Evolutionary conservation across 805 yeast genomes (phyloP).

Genomic region (Lipomyces anomalus): DNA sequence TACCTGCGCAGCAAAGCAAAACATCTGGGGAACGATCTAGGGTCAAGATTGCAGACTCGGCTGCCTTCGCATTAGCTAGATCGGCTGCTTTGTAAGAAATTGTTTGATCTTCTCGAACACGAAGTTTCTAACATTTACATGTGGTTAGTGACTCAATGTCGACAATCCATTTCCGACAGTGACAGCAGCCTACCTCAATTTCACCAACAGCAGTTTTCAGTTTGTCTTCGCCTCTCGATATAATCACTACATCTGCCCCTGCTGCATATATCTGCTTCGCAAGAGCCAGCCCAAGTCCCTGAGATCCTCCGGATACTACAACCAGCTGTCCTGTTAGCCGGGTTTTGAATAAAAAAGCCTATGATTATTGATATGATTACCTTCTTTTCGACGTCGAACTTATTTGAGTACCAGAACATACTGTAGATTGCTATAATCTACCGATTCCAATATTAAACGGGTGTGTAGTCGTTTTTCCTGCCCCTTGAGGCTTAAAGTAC

Average conservation of each 20-base stretch:
- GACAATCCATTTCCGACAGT: neutral
- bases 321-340: slow-evolving; percentile 40
- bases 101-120: slow-evolving; percentile 32
- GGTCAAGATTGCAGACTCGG: slow-evolving; percentile 42
- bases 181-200: slow-evolving; percentile 32
- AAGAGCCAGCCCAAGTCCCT: slow-evolving; percentile 81
- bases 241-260: slow-evolving; percentile 63
- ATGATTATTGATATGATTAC: neutral
- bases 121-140: slow-evolving; percentile 13
- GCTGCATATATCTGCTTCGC: slow-evolving; percentile 50
- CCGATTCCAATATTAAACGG: too few species aligned
- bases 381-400: slow-evolving; percentile 7
- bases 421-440: too few species aligned
- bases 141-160: too few species aligned
- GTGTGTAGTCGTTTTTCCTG: too few species aligned
- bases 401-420: slow-evolving; percentile 2
- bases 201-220: slow-evolving; percentile 46
- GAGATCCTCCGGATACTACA: slow-evolving; percentile 89
- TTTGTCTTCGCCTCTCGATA: slow-evolving; percentile 68
- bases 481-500: too few species aligned
- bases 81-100: slow-evolving; percentile 56
- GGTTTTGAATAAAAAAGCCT: neutral
- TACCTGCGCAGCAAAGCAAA: slow-evolving; percentile 81
- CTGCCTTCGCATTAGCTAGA: slow-evolving; percentile 49
- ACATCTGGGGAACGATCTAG: slow-evolving; percentile 53